Percentiles rank a stretch among this genome's conserved stretches.
Conservation (phyloP, 2,329 filamentous ascomycete genomes). For the Fusarium protoensiforme region DNA sequence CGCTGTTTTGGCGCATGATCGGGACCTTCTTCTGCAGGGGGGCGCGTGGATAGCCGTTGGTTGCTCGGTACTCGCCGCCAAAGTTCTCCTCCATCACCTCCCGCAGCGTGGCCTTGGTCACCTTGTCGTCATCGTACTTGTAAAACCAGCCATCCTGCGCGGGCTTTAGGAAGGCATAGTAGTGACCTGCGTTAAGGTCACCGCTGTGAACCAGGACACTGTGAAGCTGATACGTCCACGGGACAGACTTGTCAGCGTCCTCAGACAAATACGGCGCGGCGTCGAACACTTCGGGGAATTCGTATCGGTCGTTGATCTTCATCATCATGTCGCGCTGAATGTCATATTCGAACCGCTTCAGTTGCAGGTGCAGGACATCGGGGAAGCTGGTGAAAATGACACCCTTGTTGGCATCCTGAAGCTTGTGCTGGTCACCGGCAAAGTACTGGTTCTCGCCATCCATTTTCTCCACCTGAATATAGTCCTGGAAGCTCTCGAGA, state of each 20-base stretch:
- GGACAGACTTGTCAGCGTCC: conserved; percentile 85
- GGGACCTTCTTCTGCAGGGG: conserved; percentile 66
- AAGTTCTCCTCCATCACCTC: conserved; percentile 98
- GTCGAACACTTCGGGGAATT: conserved; percentile 87
- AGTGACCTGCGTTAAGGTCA: conserved; percentile 96
- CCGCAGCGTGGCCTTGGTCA: conserved; percentile 90
- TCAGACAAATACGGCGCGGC: conserved; percentile 88
- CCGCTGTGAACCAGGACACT: conserved; percentile 97
- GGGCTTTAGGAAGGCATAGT: conserved; percentile 97
- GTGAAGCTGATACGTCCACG: conserved; percentile 93
- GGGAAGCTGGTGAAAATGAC: conserved; percentile 98
- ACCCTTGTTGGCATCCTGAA: conserved; percentile 97
- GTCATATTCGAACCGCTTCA: conserved; percentile 98
- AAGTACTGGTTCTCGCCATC: conserved; percentile 99
- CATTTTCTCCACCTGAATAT: conserved; percentile 95
- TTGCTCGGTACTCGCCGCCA: conserved; percentile 81
- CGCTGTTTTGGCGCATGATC: conserved; percentile 78
- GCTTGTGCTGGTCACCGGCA: conserved; percentile 86
- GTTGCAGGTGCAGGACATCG: conserved; percentile 90
- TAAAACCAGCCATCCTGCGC: conserved; percentile 94
- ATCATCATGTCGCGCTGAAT: conserved; percentile 97
- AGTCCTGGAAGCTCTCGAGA: conserved; percentile 94
- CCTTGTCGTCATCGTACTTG: conserved; percentile 96
- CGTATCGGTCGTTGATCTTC: conserved; percentile 96
- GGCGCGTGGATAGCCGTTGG: conserved; percentile 59